Percentiles rank a stretch among this genome's conserved stretches.
phyloP scores from a whole-genome alignment of 768 basidiomycete species.

The Phaeotremella skinneri region DNA sequence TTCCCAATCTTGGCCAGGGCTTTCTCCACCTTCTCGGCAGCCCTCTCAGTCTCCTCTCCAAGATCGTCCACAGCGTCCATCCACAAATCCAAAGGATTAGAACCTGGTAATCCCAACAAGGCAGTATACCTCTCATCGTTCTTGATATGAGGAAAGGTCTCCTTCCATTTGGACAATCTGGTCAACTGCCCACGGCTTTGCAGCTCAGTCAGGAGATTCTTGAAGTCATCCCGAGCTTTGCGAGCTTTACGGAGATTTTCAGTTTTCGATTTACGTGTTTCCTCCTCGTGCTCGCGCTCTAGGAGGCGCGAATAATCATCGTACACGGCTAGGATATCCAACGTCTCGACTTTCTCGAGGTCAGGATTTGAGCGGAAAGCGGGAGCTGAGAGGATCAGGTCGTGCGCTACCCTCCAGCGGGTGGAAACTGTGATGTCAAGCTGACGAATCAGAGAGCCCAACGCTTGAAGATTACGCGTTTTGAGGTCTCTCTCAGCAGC shows the following conservation, averaged over 20 bases:
- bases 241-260: slow-evolving; percentile 80
- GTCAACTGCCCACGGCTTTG: slow-evolving; percentile 65
- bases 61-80: slow-evolving; percentile 88
- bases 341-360: slow-evolving; percentile 75
- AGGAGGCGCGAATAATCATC: slow-evolving; percentile 89
- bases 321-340: slow-evolving; percentile 88
- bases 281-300: slow-evolving; percentile 87
- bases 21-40: slow-evolving; percentile 63
- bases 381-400: slow-evolving; percentile 69
- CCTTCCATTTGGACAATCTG: slow-evolving; percentile 86
- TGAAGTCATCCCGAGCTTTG: slow-evolving; percentile 88
- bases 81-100: slow-evolving; percentile 91
- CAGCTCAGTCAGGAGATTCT: slow-evolving; percentile 72
- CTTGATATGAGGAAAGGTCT: slow-evolving; percentile 72
- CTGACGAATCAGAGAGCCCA: slow-evolving; percentile 78
- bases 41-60: slow-evolving; percentile 78
- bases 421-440: slow-evolving; percentile 90
- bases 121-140: slow-evolving; percentile 78
- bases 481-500: slow-evolving; percentile 38
- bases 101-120: slow-evolving; percentile 89
- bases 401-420: slow-evolving; percentile 82
- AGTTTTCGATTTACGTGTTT: slow-evolving; percentile 72
- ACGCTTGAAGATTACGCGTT: slow-evolving; percentile 70
- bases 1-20: slow-evolving; percentile 39
- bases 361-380: slow-evolving; percentile 76